phyloP scores from a whole-genome alignment of 495 filamentous ascomycete genomes.

The Penicillium bialowiezense region DNA sequence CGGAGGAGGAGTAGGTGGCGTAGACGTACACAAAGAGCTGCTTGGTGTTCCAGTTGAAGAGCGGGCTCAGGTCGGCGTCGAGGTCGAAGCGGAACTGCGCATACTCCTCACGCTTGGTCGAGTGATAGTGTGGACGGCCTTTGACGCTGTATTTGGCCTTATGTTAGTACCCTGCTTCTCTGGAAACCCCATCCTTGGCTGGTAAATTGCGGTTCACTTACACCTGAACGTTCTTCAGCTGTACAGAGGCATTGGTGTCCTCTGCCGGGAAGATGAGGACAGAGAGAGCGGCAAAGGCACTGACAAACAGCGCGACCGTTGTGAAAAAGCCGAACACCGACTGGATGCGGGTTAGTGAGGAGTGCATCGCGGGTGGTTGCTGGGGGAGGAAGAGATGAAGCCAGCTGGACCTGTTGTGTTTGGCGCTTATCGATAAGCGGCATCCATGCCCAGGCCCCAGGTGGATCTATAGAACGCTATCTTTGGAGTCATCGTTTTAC shows the following conservation, averaged over 20 bases:
- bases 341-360: conserved; percentile 75
- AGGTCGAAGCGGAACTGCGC: conserved; percentile 91
- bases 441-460: too few species aligned
- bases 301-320: conserved; percentile 81
- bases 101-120: conserved; percentile 87
- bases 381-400: conserved; percentile 25
- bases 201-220: conserved; percentile 44
- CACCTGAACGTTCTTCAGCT: conserved; percentile 81
- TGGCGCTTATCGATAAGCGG: conserved; percentile 19
- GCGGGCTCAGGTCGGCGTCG: conserved; percentile 78
- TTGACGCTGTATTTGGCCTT: conserved; percentile 55
- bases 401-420: conserved; percentile 34
- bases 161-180: too few species aligned
- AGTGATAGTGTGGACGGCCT: conserved; percentile 93
- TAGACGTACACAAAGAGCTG: conserved; percentile 95
- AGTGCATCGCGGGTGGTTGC: conserved; percentile 67
- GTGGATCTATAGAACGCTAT: conserved; percentile 4
- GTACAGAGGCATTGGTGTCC: conserved; percentile 59
- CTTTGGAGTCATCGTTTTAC: background rate
- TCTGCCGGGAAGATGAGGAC: conserved; percentile 68
- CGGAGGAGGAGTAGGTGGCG: conserved; percentile 71
- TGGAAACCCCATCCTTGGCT: too few species aligned
- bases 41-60: conserved; percentile 99
- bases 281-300: conserved; percentile 72
- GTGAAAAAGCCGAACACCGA: conserved; percentile 98